Evolutionary conservation across 2,329 filamentous ascomycete species (phyloP), one percentile per base, ranked within the genome.

Genomic region (Magnaporthiopsis rhizophila): DNA sequence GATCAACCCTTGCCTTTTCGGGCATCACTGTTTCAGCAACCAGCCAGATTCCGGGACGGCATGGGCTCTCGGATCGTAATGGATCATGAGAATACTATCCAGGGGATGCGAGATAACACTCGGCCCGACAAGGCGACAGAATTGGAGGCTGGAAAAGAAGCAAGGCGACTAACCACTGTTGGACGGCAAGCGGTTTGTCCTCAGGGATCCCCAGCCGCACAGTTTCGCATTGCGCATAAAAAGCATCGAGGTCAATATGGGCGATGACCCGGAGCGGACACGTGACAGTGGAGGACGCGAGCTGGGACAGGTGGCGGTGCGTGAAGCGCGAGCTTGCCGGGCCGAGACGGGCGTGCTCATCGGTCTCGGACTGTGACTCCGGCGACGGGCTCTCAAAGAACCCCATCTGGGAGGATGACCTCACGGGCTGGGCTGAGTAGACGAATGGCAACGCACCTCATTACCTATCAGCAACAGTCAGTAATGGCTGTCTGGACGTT

Each of bases 141-240:
- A 18, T 11, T 45, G 38, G 15, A 45, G 38, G 38, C 15, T 13
- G 58, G 21, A 21, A 26, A 15, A 63, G 30, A 18, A 60, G 32
- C 58, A 63, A n/a, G n/a, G 34, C 50, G 28, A 59, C 66, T 67
- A 78, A 88, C 90, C 91, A 98, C 81, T 98, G 94, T 73, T 96
- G 93, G 26, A 99, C 95, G 0, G 92, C 95, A 30, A 99, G 83
- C 12, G 95, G 95, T 68, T 87, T 84, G 65, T 92, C 85, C 66
- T 91, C 87, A 18, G 89, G 80, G 13, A 90, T 79, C 15, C 87
- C 88, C 59, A 98, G 82, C 9, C 95, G 87, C 12, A 97, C 87
- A 84, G 93, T 96, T 77, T 99, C 95, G 73, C 92, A 97, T 79
- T 99, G 95, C 3, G 90, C 90, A 75, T 99, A 99, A 77, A 99